phyloP scores from a whole-genome alignment of 306 rosid species.

The Aeschynomene evenia region DNA sequence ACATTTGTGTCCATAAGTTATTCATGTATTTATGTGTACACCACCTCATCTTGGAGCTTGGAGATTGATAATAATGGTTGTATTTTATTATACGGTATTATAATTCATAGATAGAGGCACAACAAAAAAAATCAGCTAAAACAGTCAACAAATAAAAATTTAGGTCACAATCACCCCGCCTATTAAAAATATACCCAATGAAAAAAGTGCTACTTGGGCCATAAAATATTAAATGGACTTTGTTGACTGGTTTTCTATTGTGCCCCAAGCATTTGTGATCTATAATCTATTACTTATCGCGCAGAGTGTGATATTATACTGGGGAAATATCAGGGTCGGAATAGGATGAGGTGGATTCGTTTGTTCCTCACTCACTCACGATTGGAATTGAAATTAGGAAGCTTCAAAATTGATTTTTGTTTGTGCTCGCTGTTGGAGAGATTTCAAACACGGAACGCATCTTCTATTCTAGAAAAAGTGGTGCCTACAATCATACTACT shows the following conservation, averaged over 20 bases:
- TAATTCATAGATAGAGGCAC: no score
- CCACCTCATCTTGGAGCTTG: no score
- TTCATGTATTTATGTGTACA: neutral
- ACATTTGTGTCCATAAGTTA: constrained; percentile 13
- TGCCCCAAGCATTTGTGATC: no score
- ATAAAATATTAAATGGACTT: no score
- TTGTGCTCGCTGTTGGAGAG: neutral
- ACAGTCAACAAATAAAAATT: no score
- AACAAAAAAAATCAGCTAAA: no score
- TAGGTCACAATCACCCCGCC: no score
- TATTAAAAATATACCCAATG: no score
- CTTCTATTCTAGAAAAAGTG: constrained; percentile 3
- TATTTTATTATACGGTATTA: neutral
- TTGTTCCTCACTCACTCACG: neutral
- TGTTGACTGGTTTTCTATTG: no score
- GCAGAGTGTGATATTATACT: neutral
- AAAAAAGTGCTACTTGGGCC: no score
- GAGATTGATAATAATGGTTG: neutral
- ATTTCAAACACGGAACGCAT: constrained; percentile 31
- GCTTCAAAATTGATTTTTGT: neutral
- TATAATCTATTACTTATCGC: neutral
- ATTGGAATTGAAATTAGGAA: neutral
- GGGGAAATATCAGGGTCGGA: neutral
- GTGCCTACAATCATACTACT: neutral
- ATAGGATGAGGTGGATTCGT: neutral